Evolutionary conservation across 2,329 filamentous ascomycete genomes (phyloP).

Genomic region (Graphiopsis chlorocephala): DNA sequence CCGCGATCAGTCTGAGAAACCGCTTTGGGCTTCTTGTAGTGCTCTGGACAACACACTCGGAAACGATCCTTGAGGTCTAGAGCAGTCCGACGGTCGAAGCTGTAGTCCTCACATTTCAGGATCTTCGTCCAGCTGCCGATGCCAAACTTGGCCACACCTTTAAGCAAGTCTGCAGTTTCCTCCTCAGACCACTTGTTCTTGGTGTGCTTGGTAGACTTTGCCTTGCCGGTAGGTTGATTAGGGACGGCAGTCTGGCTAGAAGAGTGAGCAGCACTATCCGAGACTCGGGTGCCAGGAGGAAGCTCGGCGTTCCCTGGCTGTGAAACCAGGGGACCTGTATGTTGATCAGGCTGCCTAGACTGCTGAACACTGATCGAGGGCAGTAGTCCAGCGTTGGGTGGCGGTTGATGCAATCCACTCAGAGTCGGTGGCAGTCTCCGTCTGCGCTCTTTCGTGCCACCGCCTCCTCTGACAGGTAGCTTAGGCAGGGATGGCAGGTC

Average conservation of each 20-base stretch:
- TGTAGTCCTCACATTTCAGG: constrained; percentile 54
- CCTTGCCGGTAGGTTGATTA: neutral
- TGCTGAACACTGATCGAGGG: constrained; percentile 54
- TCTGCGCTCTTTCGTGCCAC: constrained; percentile 34
- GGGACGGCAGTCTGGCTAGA: neutral
- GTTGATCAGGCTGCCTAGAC: constrained; percentile 11
- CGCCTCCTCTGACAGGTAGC: constrained; percentile 28
- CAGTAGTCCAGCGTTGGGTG: constrained; percentile 59
- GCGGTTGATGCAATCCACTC: constrained; percentile 62
- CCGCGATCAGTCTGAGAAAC: neutral
- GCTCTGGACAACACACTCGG: constrained; percentile 29
- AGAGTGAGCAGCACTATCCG: neutral
- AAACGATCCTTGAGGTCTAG: constrained; percentile 63
- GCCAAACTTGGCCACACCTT: constrained; percentile 59
- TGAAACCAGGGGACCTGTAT: neutral
- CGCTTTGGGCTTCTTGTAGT: constrained; percentile 19
- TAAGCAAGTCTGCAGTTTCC: constrained; percentile 57
- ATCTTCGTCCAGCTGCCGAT: constrained; percentile 66
- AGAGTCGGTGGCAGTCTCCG: constrained; percentile 49
- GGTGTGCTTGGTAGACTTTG: constrained; percentile 17
- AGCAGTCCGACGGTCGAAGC: constrained; percentile 58
- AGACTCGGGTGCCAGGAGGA: neutral
- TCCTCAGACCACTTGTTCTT: constrained; percentile 60
- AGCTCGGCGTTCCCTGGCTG: neutral
- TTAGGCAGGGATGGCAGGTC: constrained; percentile 34